Evolutionary conservation across 1,284 basidiomycete genomes (phyloP), one percentile per base, ranked within the genome.

Genomic region (Tilletiopsis washingtonensis): DNA sequence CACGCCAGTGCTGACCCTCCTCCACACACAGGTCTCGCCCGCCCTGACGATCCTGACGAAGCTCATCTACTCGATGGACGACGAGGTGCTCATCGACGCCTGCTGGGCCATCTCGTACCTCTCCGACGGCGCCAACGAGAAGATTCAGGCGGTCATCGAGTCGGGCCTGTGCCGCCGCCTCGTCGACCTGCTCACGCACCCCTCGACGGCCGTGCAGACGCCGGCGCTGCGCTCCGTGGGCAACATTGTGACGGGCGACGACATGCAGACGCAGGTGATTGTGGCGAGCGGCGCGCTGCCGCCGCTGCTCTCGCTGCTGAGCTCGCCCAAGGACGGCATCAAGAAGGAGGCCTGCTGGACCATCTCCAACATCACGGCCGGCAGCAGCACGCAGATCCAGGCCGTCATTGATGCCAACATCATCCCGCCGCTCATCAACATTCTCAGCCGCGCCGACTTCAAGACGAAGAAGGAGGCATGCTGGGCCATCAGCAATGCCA

Each of bases 41-140:
- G 93, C 94, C 41, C 79, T 99, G 43, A 88, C 88, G 39, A 88
- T 97, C 53, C 80, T 99, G 59, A 96, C 91, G 54, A 98, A 98
- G 77, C 79, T 99, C 67, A 96, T 99, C 75, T 98, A 98, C 78
- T 97, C 93, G 43, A 82, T 96, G 70, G 94, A 99, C 74, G 93
- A 98, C 72, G 94, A 99, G 77, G 94, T 97, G 57, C 79, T 99
- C 68, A 99, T 98, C 73, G 94, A 99, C 75, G 94, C 94, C 25
- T 99, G 94, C 80, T 99, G 94, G 94, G 94, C 94, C 40, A 94
- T 99, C 75, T 97, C 91, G 24, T 99, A 99, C 77, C 84, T 99
- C 29, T 98, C 94, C 1, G 94, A 98, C 74, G 94, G 94, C 39
- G 90, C 91, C 44, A 97, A 96, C 74, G 94, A 99, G 77, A 99